Base-by-base conservation (phyloP, 768 basidiomycete species). In the Hysterangium stoloniferum region DNA sequence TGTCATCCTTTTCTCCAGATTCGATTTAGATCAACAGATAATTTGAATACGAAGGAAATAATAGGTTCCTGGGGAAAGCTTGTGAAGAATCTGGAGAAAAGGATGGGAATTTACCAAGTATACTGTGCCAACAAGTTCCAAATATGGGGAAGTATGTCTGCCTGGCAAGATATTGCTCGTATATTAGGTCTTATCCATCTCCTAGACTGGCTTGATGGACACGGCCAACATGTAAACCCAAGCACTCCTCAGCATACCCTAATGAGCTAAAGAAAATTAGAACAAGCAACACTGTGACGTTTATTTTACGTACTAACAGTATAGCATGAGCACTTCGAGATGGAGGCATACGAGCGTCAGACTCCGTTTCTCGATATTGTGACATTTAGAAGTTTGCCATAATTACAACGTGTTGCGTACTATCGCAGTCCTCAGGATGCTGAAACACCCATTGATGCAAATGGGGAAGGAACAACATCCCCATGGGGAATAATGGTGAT, bases 101-200 rank as follows among this genome's bases (percentile, higher is more conserved):
- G 5, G 33, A 44, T 15, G 3, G 29, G 17, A 36, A 31, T 54
- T 12, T 27, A 73, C 83, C 83, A 56, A 80, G 73, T 20, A 92
- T 64, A 58, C 80, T 87, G 71, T 93, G 89, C 85, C 90, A 89
- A 64, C 90, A 93, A 0, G 87, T 87, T 24, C 90, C 90, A 75
- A 79, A 82, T 31, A 82, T 66, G 4, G 88, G 86, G 57, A 77
- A 76, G 65, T 88, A 90, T 54, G 82, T 71, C 57, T 93, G 89
- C 20, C 90, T 78, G 20, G 80, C 82, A 41, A 92, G 75, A 61
- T 80, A 76, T 54, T 80, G 74, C 61, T 93, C 83, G 0, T 68
- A 62, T 61, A 82, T 82, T 58, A 73, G 74, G 2, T 80, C 80
- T 47, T 84, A 78, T 1, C 89, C 90, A 58, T 93, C 90, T 24